Conservation (phyloP, 495 filamentous ascomycete genomes). For the Xylaria scruposa region DNA sequence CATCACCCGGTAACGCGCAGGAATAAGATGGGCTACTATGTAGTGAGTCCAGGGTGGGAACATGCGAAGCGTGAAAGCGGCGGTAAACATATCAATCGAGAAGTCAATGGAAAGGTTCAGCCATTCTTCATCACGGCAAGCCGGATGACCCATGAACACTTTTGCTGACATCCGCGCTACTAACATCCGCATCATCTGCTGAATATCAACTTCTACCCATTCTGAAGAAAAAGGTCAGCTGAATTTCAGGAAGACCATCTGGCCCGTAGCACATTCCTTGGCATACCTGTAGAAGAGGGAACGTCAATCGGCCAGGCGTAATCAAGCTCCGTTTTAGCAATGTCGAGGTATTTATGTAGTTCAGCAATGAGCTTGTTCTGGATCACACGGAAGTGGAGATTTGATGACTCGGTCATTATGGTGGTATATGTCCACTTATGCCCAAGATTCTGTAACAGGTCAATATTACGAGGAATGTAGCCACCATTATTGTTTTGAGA, state of each 20-base stretch:
- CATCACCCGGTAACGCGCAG: constrained; percentile 1
- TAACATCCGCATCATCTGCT: constrained; percentile 28
- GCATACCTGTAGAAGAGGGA: neutral
- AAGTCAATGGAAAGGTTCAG: constrained; percentile 53
- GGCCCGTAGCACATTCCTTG: neutral
- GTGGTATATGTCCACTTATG: neutral
- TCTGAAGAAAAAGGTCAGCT: neutral
- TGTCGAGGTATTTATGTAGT: constrained; percentile 14
- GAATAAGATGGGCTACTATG: constrained; percentile 9
- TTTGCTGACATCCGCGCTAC: constrained; percentile 53
- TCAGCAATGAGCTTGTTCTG: constrained; percentile 16
- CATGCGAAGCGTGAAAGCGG: constrained; percentile 30
- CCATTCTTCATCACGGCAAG: constrained; percentile 55
- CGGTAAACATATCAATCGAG: constrained; percentile 51
- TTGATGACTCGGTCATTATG: neutral
- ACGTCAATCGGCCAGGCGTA: constrained; percentile 12
- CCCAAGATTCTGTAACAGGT: neutral
- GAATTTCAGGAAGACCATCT: neutral
- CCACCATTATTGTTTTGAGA: too few relatives aligned
- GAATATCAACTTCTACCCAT: constrained; percentile 21
- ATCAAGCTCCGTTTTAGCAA: constrained; percentile 10
- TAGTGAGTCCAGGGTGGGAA: constrained; percentile 22
- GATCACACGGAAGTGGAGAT: constrained; percentile 18
- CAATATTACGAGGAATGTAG: too few relatives aligned
- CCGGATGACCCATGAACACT: constrained; percentile 49